Percentiles rank a stretch among this genome's conserved stretches.
These are phyloP conservation scores for Pseudomassariella vexata DNA, from an alignment of 2,329 filamentous ascomycete species.

Conservation along the genomic window DNA sequence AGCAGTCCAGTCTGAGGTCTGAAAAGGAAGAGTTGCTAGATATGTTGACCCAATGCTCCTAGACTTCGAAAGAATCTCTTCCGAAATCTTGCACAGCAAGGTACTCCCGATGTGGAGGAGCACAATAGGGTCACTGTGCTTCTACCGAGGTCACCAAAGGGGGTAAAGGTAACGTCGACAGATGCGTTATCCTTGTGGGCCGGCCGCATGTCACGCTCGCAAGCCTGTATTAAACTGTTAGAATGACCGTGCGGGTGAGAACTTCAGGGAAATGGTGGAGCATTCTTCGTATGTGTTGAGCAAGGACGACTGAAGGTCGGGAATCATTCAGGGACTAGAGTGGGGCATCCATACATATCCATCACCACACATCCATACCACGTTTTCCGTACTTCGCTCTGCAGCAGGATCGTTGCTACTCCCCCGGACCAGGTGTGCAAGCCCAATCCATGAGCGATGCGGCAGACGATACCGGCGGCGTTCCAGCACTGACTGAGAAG, in stretches of 20 bases:
- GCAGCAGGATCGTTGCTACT: not conserved
- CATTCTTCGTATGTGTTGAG: not conserved
- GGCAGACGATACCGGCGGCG: conserved; percentile 1
- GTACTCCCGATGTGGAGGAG: not conserved
- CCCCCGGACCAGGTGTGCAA: not conserved
- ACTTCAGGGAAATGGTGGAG: not conserved
- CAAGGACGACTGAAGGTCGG: too few species aligned
- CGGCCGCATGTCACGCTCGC: conserved; percentile 2
- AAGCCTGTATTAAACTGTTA: not conserved
- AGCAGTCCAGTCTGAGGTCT: not conserved
- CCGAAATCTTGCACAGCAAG: not conserved
- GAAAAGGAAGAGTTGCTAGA: not conserved
- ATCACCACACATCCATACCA: conserved; percentile 2
- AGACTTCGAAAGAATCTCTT: conserved; percentile 1
- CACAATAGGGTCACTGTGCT: not conserved
- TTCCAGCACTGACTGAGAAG: conserved; percentile 1
- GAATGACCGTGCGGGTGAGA: not conserved
- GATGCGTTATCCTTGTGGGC: not conserved
- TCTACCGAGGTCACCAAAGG: not conserved
- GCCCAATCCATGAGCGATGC: conserved; percentile 1
- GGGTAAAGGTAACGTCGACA: not conserved
- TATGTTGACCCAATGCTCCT: too few species aligned
- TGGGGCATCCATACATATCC: conserved; percentile 4
- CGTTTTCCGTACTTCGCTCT: not conserved
- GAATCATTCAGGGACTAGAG: too few species aligned